Conservation (phyloP, 2,329 filamentous ascomycete species). For the Alternaria gaisen region DNA sequence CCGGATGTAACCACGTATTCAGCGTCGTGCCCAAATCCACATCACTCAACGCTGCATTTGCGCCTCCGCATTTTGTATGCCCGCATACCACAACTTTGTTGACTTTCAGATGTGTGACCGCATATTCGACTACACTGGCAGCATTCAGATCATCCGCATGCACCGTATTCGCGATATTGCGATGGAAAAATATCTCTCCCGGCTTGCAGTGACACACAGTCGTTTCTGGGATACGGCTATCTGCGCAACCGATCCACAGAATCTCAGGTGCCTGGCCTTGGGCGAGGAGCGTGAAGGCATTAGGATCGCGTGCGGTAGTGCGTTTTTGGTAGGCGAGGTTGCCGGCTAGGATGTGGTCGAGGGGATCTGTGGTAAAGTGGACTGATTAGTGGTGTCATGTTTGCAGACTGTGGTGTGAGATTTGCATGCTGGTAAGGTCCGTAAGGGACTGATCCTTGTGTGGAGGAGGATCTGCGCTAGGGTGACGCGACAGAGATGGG, state of each 20-base stretch:
- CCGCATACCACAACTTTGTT: conserved; percentile 70
- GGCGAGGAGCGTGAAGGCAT: conserved; percentile 74
- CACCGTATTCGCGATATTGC: conserved; percentile 81
- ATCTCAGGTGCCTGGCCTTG: conserved; percentile 72
- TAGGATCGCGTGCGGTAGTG: conserved; percentile 71
- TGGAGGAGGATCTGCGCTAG: neutral
- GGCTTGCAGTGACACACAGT: conserved; percentile 80
- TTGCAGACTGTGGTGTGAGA: conserved; percentile 13
- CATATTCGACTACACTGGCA: conserved; percentile 79
- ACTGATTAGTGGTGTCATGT: conserved; percentile 28
- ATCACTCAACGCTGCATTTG: conserved; percentile 64
- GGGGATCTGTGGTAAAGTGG: conserved; percentile 58
- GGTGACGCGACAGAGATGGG: neutral
- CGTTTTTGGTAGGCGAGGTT: conserved; percentile 77
- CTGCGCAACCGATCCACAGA: conserved; percentile 87
- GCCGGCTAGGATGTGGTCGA: conserved; percentile 69
- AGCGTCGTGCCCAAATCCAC: conserved; percentile 65
- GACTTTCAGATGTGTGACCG: conserved; percentile 75
- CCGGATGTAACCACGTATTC: conserved; percentile 68
- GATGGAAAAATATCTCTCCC: conserved; percentile 87
- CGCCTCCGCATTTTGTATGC: conserved; percentile 68
- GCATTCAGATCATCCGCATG: conserved; percentile 72
- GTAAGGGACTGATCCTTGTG: neutral
- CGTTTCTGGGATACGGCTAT: conserved; percentile 85
- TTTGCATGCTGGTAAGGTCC: neutral